Evolutionary conservation across 768 basidiomycete species (phyloP).

Genomic region (Pisolithus tinctorius): DNA sequence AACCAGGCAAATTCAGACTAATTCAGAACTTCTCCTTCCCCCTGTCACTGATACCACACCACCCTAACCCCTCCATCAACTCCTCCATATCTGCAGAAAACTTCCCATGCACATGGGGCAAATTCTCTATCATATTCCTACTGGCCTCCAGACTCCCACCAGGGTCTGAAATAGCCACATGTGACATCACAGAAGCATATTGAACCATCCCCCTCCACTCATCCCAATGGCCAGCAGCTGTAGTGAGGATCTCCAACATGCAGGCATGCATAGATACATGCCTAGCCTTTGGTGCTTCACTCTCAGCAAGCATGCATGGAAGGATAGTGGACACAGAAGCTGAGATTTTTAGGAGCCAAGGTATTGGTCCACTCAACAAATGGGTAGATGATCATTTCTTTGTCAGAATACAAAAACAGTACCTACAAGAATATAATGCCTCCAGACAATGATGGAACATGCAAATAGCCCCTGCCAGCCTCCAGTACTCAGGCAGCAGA

Average conservation of each 20-base stretch:
- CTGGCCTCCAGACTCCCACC: constrained; percentile 20
- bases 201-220: constrained; percentile 21
- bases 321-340: not conserved
- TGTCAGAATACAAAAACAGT: constrained; percentile 3
- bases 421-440: not conserved
- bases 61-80: not conserved
- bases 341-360: not conserved
- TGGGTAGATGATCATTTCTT: constrained; percentile 2
- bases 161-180: constrained; percentile 21
- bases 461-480: not conserved
- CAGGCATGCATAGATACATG: constrained; percentile 10
- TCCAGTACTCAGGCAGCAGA: not conserved
- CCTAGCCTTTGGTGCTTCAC: not conserved
- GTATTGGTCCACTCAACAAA: not conserved
- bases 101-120: constrained; percentile 40
- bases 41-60: not conserved
- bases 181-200: constrained; percentile 31
- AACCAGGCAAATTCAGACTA: too few relatives aligned
- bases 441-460: too few relatives aligned
- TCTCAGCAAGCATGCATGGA: not conserved
- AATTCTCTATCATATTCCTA: constrained; percentile 28
- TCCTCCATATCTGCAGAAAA: constrained; percentile 5
- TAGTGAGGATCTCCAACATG: constrained; percentile 13
- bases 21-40: constrained; percentile 16
- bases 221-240: constrained; percentile 23